phyloP scores from a whole-genome alignment of 176 grass and related monocot species.

The Bothriochloa decipiens region DNA sequence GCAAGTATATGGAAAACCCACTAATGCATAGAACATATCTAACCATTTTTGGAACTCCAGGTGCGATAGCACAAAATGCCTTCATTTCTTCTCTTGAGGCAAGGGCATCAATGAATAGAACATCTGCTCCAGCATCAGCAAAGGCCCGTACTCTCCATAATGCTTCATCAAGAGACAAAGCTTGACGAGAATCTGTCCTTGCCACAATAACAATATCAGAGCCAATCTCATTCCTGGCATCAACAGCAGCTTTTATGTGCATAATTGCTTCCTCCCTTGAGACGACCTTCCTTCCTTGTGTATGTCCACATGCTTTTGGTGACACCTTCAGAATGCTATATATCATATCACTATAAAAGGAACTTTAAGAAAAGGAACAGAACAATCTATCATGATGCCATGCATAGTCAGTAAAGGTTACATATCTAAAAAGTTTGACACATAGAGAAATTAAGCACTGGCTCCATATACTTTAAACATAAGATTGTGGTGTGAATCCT shows the following conservation, averaged over 20 bases:
- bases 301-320: constrained; percentile 98
- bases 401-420: neutral
- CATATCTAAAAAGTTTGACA: constrained; percentile 1
- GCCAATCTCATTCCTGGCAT: constrained; percentile 87
- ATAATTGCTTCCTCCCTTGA: constrained; percentile 90
- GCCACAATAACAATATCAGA: constrained; percentile 97
- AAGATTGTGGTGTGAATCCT: neutral
- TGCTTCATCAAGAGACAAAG: constrained; percentile 85
- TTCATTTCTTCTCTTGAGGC: constrained; percentile 94
- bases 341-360: constrained; percentile 47
- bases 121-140: constrained; percentile 92
- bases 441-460: constrained; percentile 26
- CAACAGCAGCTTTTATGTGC: constrained; percentile 88
- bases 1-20: neutral
- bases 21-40: constrained; percentile 16
- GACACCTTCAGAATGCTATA: constrained; percentile 75
- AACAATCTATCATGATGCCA: constrained; percentile 4
- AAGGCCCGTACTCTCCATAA: constrained; percentile 84
- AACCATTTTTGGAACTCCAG: constrained; percentile 97
- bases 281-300: constrained; percentile 89
- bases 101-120: constrained; percentile 93
- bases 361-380: constrained; percentile 2
- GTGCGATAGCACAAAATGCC: constrained; percentile 71
- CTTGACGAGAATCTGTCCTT: constrained; percentile 90
- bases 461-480: too few species aligned